These are phyloP conservation scores for Verticillium dahliae DNA, from an alignment of 2,329 filamentous ascomycete genomes.

Conservation along the genomic window DNA sequence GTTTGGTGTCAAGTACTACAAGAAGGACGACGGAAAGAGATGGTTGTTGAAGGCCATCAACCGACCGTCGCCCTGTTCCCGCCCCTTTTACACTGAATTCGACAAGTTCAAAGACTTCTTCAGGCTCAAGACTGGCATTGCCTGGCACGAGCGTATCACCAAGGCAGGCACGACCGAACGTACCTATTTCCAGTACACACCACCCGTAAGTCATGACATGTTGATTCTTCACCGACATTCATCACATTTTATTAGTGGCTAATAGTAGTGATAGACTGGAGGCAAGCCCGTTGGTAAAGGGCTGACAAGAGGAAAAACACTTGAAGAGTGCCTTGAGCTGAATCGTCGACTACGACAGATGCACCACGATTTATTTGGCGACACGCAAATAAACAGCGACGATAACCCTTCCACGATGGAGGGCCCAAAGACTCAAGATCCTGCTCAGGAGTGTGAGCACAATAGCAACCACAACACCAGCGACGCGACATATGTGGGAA, in stretches of 20 bases:
- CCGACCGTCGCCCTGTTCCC: slow-evolving; percentile 29
- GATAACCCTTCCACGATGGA: background rate
- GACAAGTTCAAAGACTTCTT: slow-evolving; percentile 52
- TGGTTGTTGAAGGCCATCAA: slow-evolving; percentile 13
- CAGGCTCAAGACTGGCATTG: slow-evolving; percentile 45
- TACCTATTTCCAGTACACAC: slow-evolving; percentile 35
- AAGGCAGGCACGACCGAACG: slow-evolving; percentile 22
- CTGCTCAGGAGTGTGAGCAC: background rate
- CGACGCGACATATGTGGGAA: background rate
- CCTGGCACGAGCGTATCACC: slow-evolving; percentile 50
- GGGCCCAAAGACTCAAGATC: background rate
- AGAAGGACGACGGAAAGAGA: slow-evolving; percentile 23
- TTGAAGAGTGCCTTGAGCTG: slow-evolving; percentile 1
- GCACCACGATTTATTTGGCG: slow-evolving; percentile 7
- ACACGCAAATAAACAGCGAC: background rate
- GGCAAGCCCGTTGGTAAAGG: slow-evolving; percentile 8
- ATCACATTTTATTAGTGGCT: background rate
- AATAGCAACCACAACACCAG: background rate
- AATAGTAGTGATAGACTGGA: slow-evolving; percentile 1
- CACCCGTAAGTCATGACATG: slow-evolving; percentile 32
- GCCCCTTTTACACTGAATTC: slow-evolving; percentile 36
- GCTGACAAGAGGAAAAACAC: background rate
- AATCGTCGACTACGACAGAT: slow-evolving; percentile 3
- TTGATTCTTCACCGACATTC: background rate
- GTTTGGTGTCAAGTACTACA: slow-evolving; percentile 46